A percentile compares a stretch with the other conserved stretches of the same genome.
These are phyloP conservation scores for Fusarium mundagurra DNA, from an alignment of 2,329 filamentous ascomycete species.

Conservation along the genomic window DNA sequence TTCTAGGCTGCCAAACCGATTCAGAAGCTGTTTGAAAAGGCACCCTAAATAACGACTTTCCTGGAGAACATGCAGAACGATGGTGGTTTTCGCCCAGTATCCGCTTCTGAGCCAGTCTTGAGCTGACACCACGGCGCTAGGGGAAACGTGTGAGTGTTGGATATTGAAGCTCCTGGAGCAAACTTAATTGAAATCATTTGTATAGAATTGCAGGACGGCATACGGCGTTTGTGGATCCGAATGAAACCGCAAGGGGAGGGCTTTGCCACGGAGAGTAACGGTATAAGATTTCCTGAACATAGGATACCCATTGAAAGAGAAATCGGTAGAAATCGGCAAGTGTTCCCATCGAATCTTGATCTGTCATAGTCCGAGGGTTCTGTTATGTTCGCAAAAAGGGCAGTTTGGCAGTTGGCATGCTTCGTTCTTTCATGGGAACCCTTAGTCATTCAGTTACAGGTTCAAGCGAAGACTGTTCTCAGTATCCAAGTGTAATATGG, in stretches of 20 bases:
- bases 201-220: neutral
- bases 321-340: neutral
- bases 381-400: neutral
- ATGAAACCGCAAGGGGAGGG: neutral
- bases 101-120: neutral
- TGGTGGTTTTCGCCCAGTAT: neutral
- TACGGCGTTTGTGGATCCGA: conserved; percentile 7
- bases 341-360: neutral
- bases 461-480: neutral
- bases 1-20: conserved; percentile 85
- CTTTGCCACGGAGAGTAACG: neutral
- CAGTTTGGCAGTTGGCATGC: neutral
- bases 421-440: neutral
- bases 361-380: neutral
- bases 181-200: neutral
- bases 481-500: neutral
- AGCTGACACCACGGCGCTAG: neutral
- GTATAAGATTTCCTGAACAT: neutral
- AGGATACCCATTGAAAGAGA: conserved; percentile 1
- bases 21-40: conserved; percentile 77
- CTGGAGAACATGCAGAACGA: neutral
- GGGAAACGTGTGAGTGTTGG: neutral
- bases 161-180: neutral
- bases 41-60: conserved; percentile 49
- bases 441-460: neutral